phyloP scores from a whole-genome alignment of 2,329 filamentous ascomycete genomes.

The Aspergillus amoenus region DNA sequence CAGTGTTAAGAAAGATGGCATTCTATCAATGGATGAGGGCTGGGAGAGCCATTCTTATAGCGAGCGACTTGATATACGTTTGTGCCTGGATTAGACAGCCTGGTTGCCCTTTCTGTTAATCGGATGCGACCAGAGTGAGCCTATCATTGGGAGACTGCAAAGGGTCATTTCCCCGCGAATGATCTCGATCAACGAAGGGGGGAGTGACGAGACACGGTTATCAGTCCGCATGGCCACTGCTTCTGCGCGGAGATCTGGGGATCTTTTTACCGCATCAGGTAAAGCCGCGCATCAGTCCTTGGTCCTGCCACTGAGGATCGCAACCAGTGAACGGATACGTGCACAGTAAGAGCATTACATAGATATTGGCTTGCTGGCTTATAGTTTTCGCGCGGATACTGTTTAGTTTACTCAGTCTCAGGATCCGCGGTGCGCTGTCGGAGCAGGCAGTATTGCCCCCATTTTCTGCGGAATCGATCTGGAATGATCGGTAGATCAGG shows the following conservation, averaged over 20 bases:
- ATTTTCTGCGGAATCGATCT: slow-evolving; percentile 67
- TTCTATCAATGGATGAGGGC: not conserved
- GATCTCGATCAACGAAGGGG: slow-evolving; percentile 4
- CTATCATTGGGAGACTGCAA: not conserved
- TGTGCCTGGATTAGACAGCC: not conserved
- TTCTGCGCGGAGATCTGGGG: slow-evolving; percentile 17
- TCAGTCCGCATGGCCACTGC: slow-evolving; percentile 1
- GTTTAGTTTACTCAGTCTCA: not conserved
- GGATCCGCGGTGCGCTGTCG: slow-evolving; percentile 48
- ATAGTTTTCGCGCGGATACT: not conserved
- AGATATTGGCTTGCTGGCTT: not conserved
- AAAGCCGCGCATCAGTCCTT: slow-evolving; percentile 22
- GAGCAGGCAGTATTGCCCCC: slow-evolving; percentile 86
- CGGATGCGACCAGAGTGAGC: slow-evolving; percentile 24
- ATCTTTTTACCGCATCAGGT: slow-evolving; percentile 39
- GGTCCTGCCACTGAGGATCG: slow-evolving; percentile 7
- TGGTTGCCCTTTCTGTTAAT: slow-evolving; percentile 28
- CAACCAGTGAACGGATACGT: slow-evolving; percentile 18
- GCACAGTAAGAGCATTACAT: not conserved
- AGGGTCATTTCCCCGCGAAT: slow-evolving; percentile 5
- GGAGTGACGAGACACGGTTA: slow-evolving; percentile 11
- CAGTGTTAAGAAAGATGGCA: not conserved
- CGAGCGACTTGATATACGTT: not conserved
- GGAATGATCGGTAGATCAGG: slow-evolving; percentile 72
- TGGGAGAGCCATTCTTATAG: not conserved